These are phyloP conservation scores for Sporothrix phasma DNA, from an alignment of 2,329 filamentous ascomycete genomes.

Conservation along the genomic window DNA sequence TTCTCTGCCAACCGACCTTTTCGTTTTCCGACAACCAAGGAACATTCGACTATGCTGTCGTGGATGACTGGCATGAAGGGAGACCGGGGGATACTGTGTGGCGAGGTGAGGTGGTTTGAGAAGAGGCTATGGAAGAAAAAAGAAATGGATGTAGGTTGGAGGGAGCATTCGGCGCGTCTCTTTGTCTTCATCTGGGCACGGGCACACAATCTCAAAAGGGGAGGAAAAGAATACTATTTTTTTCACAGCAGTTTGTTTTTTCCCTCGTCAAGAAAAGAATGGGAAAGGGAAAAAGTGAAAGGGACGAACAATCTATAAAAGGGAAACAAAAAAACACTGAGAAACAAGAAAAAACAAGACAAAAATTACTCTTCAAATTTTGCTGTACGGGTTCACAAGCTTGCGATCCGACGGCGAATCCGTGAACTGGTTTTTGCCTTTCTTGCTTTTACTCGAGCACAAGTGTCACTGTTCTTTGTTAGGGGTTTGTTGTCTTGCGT, in stretches of 20 bases:
- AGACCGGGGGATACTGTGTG: background rate
- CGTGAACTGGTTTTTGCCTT: background rate
- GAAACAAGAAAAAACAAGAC: slow-evolving; percentile 11
- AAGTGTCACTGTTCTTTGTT: background rate
- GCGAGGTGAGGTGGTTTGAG: slow-evolving; percentile 7
- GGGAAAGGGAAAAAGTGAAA: background rate
- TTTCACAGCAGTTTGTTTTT: background rate
- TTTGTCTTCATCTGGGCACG: slow-evolving; percentile 3
- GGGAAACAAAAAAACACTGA: background rate
- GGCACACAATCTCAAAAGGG: background rate
- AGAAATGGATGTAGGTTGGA: slow-evolving; percentile 1
- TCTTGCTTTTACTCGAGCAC: background rate
- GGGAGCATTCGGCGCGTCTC: slow-evolving; percentile 7
- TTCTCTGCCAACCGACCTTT: background rate
- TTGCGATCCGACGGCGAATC: background rate
- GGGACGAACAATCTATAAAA: background rate
- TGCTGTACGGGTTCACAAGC: background rate
- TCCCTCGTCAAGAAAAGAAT: background rate
- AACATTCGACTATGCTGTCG: background rate
- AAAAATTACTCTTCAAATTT: background rate
- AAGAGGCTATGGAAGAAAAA: background rate
- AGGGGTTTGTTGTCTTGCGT: background rate
- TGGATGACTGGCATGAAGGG: slow-evolving; percentile 2
- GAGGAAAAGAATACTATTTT: background rate
- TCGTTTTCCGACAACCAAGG: background rate